These are phyloP conservation scores for Quillaja saponaria DNA, from an alignment of 306 rosid species.

Conservation along the genomic window DNA sequence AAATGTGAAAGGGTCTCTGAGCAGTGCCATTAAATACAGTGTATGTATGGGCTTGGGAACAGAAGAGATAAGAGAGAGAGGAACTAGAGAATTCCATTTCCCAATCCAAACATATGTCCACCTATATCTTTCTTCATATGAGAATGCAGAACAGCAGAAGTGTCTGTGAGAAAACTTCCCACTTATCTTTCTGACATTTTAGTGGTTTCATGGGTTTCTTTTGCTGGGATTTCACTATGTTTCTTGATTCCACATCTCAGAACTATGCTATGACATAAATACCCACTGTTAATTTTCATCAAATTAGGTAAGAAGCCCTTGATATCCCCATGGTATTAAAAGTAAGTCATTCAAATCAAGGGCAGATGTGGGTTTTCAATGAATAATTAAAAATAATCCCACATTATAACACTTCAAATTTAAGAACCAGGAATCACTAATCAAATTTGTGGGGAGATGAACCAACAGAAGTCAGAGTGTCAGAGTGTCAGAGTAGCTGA, in stretches of 20 bases:
- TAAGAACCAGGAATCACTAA: constrained; percentile 12
- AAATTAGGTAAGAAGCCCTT: too few relatives aligned
- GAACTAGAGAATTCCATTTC: constrained; percentile 45
- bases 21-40: constrained; percentile 42
- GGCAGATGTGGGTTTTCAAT: too few relatives aligned
- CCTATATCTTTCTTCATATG: constrained; percentile 37
- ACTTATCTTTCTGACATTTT: constrained; percentile 33
- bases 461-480: constrained; percentile 19
- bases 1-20: constrained; percentile 46
- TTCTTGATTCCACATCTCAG: constrained; percentile 5
- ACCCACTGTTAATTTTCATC: constrained; percentile 5
- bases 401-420: too few relatives aligned
- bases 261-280: background rate
- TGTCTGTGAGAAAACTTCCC: constrained; percentile 27
- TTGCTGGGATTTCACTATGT: constrained; percentile 2
- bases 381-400: too few relatives aligned
- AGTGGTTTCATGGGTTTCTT: constrained; percentile 23
- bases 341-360: too few relatives aligned
- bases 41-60: constrained; percentile 73
- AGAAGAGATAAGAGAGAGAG: constrained; percentile 57
- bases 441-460: constrained; percentile 11
- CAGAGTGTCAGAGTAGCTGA: constrained; percentile 32
- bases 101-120: constrained; percentile 45
- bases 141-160: constrained; percentile 36
- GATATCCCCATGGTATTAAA: too few relatives aligned